Conservation (phyloP, 805 yeast genomes). For the Teunomyces tritomae region DNA sequence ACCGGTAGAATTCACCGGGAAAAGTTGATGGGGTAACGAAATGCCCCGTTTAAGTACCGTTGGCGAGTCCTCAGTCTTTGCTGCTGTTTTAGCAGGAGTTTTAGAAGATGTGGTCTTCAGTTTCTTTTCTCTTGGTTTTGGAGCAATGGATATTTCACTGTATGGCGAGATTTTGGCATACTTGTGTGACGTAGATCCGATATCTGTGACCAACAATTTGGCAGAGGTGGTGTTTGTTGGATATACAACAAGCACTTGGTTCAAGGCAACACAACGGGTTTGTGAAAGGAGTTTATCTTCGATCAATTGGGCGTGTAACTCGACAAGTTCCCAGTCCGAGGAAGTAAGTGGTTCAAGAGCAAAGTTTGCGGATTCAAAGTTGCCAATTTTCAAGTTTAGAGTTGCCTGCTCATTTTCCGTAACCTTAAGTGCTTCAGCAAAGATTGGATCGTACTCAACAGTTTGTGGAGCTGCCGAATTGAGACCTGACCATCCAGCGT, state of each 20-base stretch:
- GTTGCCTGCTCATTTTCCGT: constrained; percentile 37
- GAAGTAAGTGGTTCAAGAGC: constrained; percentile 74
- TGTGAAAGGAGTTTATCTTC: constrained; percentile 77
- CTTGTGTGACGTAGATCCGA: constrained; percentile 40
- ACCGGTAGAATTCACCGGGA: constrained; percentile 15
- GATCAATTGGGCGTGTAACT: constrained; percentile 71
- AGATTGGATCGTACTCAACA: constrained; percentile 66
- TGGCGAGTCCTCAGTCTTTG: constrained; percentile 31
- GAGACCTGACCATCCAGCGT: constrained; percentile 71
- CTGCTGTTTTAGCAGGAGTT: constrained; percentile 51
- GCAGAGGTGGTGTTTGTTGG: constrained; percentile 64
- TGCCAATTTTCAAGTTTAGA: constrained; percentile 47
- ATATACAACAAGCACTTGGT: constrained; percentile 64
- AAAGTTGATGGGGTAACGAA: constrained; percentile 50
- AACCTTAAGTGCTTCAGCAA: constrained; percentile 53
- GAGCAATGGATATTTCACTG: constrained; percentile 76
- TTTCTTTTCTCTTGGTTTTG: constrained; percentile 39
- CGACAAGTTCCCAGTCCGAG: constrained; percentile 90
- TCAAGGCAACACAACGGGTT: constrained; percentile 66
- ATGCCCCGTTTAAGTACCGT: constrained; percentile 52
- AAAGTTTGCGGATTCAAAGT: constrained; percentile 56
- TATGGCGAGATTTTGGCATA: constrained; percentile 58
- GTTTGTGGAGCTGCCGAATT: constrained; percentile 27
- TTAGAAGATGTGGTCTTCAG: constrained; percentile 2
- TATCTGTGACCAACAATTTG: constrained; percentile 46